Evolutionary conservation across 1,284 basidiomycete genomes (phyloP).

Genomic region (Mycosarcoma maydis): DNA sequence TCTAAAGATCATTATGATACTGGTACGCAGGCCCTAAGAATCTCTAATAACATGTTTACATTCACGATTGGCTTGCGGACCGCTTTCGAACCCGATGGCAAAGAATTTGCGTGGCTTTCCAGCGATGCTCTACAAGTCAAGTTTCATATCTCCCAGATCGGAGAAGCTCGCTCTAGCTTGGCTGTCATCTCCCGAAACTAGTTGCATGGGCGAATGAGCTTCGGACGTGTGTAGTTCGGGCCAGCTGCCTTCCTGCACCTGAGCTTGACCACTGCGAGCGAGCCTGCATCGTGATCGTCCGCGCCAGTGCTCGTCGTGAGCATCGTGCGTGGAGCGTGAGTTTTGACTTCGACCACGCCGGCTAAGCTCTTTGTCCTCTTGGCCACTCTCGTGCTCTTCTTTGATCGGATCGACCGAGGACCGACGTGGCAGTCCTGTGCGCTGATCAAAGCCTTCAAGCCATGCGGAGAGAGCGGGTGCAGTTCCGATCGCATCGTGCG

Average conservation of each 20-base stretch:
- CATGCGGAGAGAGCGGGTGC: conserved; percentile 39
- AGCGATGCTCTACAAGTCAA: conserved; percentile 23
- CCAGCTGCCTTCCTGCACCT: conserved; percentile 41
- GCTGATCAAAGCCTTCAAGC: conserved; percentile 49
- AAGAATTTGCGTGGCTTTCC: too few species aligned
- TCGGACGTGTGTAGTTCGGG: conserved; percentile 34
- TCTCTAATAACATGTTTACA: too few species aligned
- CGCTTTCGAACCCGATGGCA: too few species aligned
- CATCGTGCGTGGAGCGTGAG: conserved; percentile 17
- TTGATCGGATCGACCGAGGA: conserved; percentile 53
- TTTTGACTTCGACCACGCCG: conserved; percentile 31
- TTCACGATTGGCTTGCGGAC: too few species aligned
- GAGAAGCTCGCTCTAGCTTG: conserved; percentile 23
- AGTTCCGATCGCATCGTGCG: conserved; percentile 12
- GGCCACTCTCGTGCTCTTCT: conserved; percentile 42
- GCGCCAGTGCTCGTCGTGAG: conserved; percentile 37
- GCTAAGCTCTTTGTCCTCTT: conserved; percentile 41
- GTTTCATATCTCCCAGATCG: conserved; percentile 43
- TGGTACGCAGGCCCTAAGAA: too few species aligned
- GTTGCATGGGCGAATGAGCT: conserved; percentile 46
- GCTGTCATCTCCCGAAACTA: conserved; percentile 11
- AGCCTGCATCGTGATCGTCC: conserved; percentile 34
- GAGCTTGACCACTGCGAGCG: conserved; percentile 3
- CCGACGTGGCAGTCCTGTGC: conserved; percentile 46
- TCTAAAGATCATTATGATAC: too few species aligned